Percentiles rank a stretch among this genome's conserved stretches.
phyloP scores from a whole-genome alignment of 352 stramenopile species.

The Phytopythium montanum region DNA sequence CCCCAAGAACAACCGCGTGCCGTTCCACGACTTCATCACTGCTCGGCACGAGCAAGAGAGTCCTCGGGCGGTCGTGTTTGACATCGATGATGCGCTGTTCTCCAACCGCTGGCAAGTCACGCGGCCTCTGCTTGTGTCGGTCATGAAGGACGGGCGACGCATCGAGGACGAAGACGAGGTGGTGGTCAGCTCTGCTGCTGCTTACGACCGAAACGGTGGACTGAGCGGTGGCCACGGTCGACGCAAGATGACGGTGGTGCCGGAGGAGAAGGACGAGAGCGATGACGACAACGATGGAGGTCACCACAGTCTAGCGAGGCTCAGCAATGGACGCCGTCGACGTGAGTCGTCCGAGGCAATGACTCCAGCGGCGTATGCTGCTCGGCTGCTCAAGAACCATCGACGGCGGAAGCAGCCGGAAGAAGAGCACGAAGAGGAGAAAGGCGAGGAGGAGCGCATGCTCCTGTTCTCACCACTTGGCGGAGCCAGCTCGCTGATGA shows the following conservation, averaged over 20 bases:
- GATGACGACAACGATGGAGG: constrained; percentile 12
- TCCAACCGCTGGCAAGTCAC: constrained; percentile 36
- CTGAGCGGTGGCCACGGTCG: constrained; percentile 9
- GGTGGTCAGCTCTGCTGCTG: neutral
- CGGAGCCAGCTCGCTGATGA: neutral
- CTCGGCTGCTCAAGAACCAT: neutral
- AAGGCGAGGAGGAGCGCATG: constrained; percentile 4
- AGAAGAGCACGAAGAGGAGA: neutral
- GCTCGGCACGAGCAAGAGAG: constrained; percentile 20
- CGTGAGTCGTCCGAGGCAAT: neutral
- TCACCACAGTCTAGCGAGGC: neutral
- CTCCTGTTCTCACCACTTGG: constrained; percentile 6
- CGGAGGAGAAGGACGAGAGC: constrained; percentile 11
- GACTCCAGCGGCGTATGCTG: neutral
- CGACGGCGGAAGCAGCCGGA: neutral
- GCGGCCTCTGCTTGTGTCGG: constrained; percentile 40
- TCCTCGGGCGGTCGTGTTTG: constrained; percentile 37
- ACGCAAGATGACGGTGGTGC: constrained; percentile 20
- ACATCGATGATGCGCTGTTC: constrained; percentile 48
- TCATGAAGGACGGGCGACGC: constrained; percentile 40
- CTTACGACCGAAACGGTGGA: constrained; percentile 10
- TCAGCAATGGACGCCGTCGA: neutral
- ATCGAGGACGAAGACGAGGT: constrained; percentile 33
- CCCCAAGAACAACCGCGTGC: constrained; percentile 34
- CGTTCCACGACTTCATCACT: constrained; percentile 57